A percentile compares a stretch with the other conserved stretches of the same genome.
phyloP scores from a whole-genome alignment of 2,329 filamentous ascomycete genomes.

The Pseudogymnoascus sp. region DNA sequence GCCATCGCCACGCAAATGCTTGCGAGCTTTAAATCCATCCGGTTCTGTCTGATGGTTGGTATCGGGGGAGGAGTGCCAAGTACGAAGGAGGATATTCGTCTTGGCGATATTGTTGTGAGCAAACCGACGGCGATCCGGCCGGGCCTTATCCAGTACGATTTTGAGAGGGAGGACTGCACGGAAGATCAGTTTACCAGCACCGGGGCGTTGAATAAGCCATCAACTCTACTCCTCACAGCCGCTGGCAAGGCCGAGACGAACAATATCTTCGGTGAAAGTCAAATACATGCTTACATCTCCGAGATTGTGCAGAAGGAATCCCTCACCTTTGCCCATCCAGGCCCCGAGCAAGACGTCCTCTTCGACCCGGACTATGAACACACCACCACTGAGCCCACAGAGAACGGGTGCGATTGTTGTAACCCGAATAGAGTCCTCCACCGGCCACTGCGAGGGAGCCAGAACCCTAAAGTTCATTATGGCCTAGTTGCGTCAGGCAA shows the following conservation, averaged over 20 bases:
- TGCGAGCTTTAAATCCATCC: conserved; percentile 14
- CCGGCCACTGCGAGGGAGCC: background rate
- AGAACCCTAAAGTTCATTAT: conserved; percentile 20
- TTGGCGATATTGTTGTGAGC: conserved; percentile 16
- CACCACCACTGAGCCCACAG: conserved; percentile 12
- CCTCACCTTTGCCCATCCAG: conserved; percentile 15
- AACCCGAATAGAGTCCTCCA: background rate
- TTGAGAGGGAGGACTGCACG: conserved; percentile 11
- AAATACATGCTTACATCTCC: conserved; percentile 13
- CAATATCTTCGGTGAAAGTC: conserved; percentile 16
- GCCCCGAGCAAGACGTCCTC: conserved; percentile 19
- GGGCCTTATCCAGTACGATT: conserved; percentile 18
- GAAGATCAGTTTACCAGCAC: conserved; percentile 9
- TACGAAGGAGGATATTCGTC: conserved; percentile 13
- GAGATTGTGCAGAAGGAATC: conserved; percentile 18
- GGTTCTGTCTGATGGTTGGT: conserved; percentile 15
- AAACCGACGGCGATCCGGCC: conserved; percentile 10
- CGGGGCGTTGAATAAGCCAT: conserved; percentile 14
- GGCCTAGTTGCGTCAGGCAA: conserved; percentile 24
- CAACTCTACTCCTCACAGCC: conserved; percentile 17
- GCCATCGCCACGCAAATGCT: conserved; percentile 16
- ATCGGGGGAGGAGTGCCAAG: conserved; percentile 18
- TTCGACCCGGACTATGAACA: conserved; percentile 22
- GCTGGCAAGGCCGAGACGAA: conserved; percentile 17
- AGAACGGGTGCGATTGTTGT: background rate